Conservation (phyloP, 176 grass and related monocot genomes). For the Carex pumila region DNA sequence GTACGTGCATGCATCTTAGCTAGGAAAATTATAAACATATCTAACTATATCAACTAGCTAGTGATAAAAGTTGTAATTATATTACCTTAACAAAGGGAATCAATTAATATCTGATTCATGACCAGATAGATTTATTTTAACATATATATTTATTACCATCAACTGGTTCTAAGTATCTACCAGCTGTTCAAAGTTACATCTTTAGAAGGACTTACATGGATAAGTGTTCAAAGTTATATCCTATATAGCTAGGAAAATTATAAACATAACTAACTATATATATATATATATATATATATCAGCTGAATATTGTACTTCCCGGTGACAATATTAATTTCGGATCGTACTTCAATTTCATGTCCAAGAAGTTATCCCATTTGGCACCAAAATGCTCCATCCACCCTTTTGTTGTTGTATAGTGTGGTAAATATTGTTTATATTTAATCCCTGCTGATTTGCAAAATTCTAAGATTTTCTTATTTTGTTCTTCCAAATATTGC, state of each 20-base stretch:
- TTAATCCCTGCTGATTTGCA: conserved; percentile 41
- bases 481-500: conserved; percentile 42
- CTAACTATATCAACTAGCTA: background rate
- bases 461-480: conserved; percentile 36
- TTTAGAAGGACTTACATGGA: no score
- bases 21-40: background rate
- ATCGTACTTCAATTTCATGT: conserved; percentile 52
- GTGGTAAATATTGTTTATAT: conserved; percentile 48
- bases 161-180: no score
- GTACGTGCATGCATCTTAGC: background rate
- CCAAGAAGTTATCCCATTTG: conserved; percentile 42
- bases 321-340: conserved; percentile 57
- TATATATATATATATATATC: background rate
- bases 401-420: conserved; percentile 31
- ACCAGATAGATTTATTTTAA: no score
- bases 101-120: no score
- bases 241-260: background rate
- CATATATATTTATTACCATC: no score
- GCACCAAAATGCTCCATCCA: conserved; percentile 67
- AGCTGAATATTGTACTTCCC: conserved; percentile 35
- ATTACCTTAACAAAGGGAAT: no score
- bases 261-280: background rate
- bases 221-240: no score
- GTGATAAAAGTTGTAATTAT: no score
- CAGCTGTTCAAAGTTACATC: no score